Evolutionary conservation across 495 filamentous ascomycete species (phyloP), one percentile per base, ranked within the genome.

Genomic region (Aspergillus sclerotioniger): DNA sequence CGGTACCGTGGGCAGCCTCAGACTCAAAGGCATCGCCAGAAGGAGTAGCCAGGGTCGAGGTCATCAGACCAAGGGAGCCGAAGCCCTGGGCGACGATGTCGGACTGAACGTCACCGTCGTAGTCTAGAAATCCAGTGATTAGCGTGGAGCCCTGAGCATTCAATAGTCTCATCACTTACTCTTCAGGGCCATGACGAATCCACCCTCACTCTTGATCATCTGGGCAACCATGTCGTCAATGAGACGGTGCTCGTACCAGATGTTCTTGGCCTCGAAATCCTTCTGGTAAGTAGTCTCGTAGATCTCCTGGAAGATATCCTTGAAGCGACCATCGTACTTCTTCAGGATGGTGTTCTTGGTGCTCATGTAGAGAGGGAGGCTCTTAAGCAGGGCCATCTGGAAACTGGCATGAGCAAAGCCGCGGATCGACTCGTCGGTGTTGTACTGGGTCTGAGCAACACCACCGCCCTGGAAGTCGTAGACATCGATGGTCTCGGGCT

Each of bases 201-300:
- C 94, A 58, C 94, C 91, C 65, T 87, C 86, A 75, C 86, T 90
- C 86, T 98, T 98, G 82, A 98, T 90, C 94, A 98, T 98, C 84
- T 98, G 93, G 49, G 94, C 94, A 56, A 98, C 94, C 94, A 98
- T 98, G 78, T 98, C 94, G 77, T 98, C 94, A 68, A 98, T 98
- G 57, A 98, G 80, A 63, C 94, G 87, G 78, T 98, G 94, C 87
- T 98, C 94, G 71, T 98, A 98, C 94, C 94, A 98, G 77, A 96
- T 96, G 47, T 81, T 80, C 80, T 91, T 89, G 64, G 87, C 87
- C 67, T 96, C 91, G 70, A 98, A 98, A 49, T 88, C 83, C 69
- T 83, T 82, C 80, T 88, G 85, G 81, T 98, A 98, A 66, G 87
- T 79, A 35, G 80, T 83, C 63, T 98, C 90, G 76, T 90, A 98